These are phyloP conservation scores for Sugiyamaella sp. DNA, from an alignment of 1,139 yeast genomes.

Conservation along the genomic window DNA sequence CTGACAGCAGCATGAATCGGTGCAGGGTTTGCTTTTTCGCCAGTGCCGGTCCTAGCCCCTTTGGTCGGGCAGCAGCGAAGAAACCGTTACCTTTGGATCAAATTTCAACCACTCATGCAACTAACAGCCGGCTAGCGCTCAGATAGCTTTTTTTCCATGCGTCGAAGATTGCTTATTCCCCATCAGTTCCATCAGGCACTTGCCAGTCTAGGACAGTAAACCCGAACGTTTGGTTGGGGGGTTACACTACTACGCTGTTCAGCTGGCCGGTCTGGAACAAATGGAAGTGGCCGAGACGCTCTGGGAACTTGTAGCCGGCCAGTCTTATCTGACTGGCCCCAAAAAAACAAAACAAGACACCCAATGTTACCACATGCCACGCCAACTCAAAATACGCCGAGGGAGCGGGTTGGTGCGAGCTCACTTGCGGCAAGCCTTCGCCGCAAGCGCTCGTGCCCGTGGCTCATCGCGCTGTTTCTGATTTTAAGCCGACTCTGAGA, in stretches of 20 bases:
- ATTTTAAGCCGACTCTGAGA: too few species aligned
- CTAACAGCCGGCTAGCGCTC: slow-evolving; percentile 6
- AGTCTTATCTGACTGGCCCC: too few species aligned
- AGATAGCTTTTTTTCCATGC: slow-evolving; percentile 11
- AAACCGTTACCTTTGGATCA: slow-evolving; percentile 10
- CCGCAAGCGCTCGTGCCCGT: too few species aligned
- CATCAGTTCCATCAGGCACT: background rate
- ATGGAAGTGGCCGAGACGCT: too few species aligned
- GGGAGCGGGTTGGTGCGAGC: too few species aligned
- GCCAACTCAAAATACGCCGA: too few species aligned
- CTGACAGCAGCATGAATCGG: background rate
- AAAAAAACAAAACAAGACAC: too few species aligned
- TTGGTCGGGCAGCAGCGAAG: background rate
- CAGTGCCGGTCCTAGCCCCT: background rate
- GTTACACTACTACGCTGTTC: background rate
- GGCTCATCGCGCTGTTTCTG: too few species aligned
- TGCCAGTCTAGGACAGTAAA: background rate
- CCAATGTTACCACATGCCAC: too few species aligned
- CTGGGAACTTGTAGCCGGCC: too few species aligned
- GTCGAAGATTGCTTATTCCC: slow-evolving; percentile 6
- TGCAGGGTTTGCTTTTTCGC: slow-evolving; percentile 1
- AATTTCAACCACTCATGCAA: slow-evolving; percentile 4
- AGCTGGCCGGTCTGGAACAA: background rate
- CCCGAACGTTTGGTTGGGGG: slow-evolving; percentile 4
- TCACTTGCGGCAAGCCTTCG: too few species aligned